Conservation (phyloP, 768 basidiomycete species). For the button mushroom (Agaricus bisporus) region DNA sequence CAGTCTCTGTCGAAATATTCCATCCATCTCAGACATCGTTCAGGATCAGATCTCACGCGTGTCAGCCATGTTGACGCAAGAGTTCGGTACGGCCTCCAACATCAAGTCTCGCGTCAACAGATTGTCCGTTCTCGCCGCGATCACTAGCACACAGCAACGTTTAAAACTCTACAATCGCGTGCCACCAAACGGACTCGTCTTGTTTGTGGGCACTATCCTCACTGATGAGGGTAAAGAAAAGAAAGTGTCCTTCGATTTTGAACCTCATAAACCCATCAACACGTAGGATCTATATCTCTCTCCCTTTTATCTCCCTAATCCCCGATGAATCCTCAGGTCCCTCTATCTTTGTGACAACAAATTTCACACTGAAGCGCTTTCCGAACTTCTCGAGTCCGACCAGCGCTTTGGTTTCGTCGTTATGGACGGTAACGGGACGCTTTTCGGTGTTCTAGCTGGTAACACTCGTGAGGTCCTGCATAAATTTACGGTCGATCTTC, state of each 20-base stretch:
- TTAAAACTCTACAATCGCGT: conserved; percentile 96
- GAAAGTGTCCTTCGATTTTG: conserved; percentile 97
- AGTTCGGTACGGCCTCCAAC: conserved; percentile 98
- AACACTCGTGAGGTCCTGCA: conserved; percentile 97
- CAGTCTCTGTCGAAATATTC: not conserved
- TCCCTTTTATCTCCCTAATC: not conserved
- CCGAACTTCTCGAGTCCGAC: conserved; percentile 94
- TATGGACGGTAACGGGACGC: conserved; percentile 97
- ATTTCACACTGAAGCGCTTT: conserved; percentile 97
- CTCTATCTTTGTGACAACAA: conserved; percentile 99
- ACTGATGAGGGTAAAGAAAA: conserved; percentile 99
- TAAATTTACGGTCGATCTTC: conserved; percentile 98
- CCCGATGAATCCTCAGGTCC: conserved; percentile 44
- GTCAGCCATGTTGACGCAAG: conserved; percentile 94
- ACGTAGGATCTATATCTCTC: conserved; percentile 52
- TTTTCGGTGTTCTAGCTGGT: conserved; percentile 93
- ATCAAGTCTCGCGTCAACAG: conserved; percentile 99
- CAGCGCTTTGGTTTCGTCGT: conserved; percentile 99
- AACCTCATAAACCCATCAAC: conserved; percentile 98
- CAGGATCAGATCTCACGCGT: conserved; percentile 93
- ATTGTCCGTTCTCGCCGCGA: conserved; percentile 94
- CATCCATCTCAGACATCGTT: conserved; percentile 8
- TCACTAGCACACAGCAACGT: conserved; percentile 96
- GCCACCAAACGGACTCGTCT: conserved; percentile 93
- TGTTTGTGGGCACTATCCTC: conserved; percentile 96